Evolutionary conservation across 345 rosid genomes (phyloP).

Genomic region (Acer saccharum): DNA sequence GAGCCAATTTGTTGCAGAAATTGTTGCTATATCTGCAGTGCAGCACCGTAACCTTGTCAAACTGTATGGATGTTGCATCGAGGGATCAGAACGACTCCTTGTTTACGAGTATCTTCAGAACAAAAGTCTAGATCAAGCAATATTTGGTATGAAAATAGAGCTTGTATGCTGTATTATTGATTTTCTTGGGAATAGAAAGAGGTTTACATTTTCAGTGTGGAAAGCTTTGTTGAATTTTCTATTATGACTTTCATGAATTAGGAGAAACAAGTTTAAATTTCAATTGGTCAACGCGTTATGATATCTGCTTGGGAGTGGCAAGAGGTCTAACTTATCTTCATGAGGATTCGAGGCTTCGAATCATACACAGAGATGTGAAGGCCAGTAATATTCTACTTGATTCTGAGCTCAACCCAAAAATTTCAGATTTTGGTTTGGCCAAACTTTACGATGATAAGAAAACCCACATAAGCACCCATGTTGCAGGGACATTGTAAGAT

Average conservation of each 20-base stretch:
- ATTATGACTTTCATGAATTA: constrained; percentile 25
- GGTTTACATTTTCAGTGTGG: background rate
- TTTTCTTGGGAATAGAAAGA: constrained; percentile 14
- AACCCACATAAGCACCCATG: constrained; percentile 61
- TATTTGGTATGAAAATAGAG: constrained; percentile 32
- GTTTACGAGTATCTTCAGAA: constrained; percentile 55
- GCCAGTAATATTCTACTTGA: constrained; percentile 54
- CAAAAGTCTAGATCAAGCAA: constrained; percentile 57
- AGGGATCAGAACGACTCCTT: constrained; percentile 45
- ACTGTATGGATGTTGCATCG: constrained; percentile 53
- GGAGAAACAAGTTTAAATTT: constrained; percentile 39
- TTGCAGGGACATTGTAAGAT: constrained; percentile 60
- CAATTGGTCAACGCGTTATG: constrained; percentile 44
- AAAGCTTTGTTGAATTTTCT: too few species aligned
- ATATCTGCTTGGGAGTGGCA: constrained; percentile 51
- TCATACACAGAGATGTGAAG: constrained; percentile 64
- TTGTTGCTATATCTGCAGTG: constrained; percentile 28
- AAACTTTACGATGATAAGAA: constrained; percentile 58
- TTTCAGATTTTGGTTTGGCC: constrained; percentile 67
- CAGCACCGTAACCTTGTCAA: constrained; percentile 67
- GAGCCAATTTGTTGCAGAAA: constrained; percentile 25
- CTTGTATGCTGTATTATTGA: background rate
- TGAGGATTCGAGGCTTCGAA: constrained; percentile 56
- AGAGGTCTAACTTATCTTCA: constrained; percentile 59
- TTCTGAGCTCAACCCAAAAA: constrained; percentile 50